A percentile compares a stretch with the other conserved stretches of the same genome.
Evolutionary conservation across 108 stramenopile genomes (phyloP).

Genomic region (Skeletonema grethae): DNA sequence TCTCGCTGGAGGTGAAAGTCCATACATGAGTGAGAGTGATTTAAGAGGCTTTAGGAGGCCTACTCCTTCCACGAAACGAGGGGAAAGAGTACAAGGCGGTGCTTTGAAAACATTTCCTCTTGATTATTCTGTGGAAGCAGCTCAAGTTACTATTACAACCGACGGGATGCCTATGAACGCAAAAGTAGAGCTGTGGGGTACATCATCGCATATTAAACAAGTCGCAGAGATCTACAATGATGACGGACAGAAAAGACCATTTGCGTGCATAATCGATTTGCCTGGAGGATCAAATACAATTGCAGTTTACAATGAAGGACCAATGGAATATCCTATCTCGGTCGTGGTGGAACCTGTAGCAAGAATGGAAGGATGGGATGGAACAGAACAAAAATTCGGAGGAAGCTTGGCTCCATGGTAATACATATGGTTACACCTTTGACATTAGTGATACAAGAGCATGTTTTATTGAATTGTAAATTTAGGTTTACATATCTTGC

Average conservation of each 20-base stretch:
- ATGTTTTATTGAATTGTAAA: conserved; percentile 11
- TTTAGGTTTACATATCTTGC: conserved; percentile 14
- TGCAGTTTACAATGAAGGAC: conserved; percentile 48
- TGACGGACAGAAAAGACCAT: conserved; percentile 37
- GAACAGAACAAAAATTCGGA: conserved; percentile 31
- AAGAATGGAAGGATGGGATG: conserved; percentile 42
- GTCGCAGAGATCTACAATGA: conserved; percentile 52
- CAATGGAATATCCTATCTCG: conserved; percentile 43
- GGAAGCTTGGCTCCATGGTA: conserved; percentile 44
- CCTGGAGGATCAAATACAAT: conserved; percentile 47
- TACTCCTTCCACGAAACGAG: conserved; percentile 14
- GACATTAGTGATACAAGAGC: background rate
- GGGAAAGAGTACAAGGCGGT: conserved; percentile 42
- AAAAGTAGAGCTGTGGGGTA: conserved; percentile 48
- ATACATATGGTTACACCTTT: background rate
- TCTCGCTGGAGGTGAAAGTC: conserved; percentile 31
- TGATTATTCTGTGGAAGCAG: conserved; percentile 40
- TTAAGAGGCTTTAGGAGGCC: conserved; percentile 24
- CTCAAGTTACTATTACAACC: conserved; percentile 38
- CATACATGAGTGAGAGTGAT: conserved; percentile 21
- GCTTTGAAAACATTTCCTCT: conserved; percentile 41
- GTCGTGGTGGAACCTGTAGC: conserved; percentile 43
- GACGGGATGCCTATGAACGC: conserved; percentile 52
- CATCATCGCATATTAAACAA: conserved; percentile 35
- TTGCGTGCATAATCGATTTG: conserved; percentile 35